Conservation (phyloP, 2,329 filamentous ascomycete genomes). For the Curvularia hawaiiensis region DNA sequence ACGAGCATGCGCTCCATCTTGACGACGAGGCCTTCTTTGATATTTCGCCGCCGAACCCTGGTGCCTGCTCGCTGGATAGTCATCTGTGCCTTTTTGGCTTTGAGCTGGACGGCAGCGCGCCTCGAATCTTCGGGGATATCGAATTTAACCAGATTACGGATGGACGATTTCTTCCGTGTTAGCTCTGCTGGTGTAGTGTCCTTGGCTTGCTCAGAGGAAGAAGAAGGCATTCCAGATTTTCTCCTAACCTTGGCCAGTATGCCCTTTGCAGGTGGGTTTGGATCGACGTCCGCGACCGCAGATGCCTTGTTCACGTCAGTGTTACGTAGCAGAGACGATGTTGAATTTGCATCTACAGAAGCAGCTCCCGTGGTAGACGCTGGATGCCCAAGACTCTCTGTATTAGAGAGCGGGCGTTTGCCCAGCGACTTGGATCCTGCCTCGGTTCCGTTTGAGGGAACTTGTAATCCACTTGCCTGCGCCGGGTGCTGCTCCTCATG, state of each 20-base stretch:
- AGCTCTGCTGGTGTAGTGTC: conserved; percentile 17
- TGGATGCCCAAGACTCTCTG: conserved; percentile 33
- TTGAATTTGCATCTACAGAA: conserved; percentile 45
- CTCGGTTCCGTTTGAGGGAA: conserved; percentile 27
- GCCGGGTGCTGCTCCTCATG: conserved; percentile 22
- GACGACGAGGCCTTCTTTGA: conserved; percentile 64
- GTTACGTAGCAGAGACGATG: conserved; percentile 44
- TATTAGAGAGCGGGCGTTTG: conserved; percentile 38
- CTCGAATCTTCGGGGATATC: conserved; percentile 49
- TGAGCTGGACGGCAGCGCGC: conserved; percentile 46
- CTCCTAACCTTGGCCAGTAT: conserved; percentile 38
- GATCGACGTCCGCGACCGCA: conserved; percentile 24
- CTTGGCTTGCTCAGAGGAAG: conserved; percentile 10
- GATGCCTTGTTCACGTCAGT: conserved; percentile 43
- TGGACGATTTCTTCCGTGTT: conserved; percentile 34
- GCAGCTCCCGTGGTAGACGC: conserved; percentile 33
- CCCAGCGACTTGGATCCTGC: conserved; percentile 24
- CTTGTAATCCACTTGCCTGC: conserved; percentile 40
- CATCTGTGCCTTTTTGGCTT: conserved; percentile 48
- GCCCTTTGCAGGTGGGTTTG: conserved; percentile 28
- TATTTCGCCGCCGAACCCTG: conserved; percentile 47
- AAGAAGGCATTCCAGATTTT: conserved; percentile 30
- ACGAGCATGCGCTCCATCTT: conserved; percentile 74
- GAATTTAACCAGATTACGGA: conserved; percentile 50
- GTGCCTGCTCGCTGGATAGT: conserved; percentile 42